These are phyloP conservation scores for Geotrichum ghanense DNA, from an alignment of 805 yeast genomes.

Conservation along the genomic window DNA sequence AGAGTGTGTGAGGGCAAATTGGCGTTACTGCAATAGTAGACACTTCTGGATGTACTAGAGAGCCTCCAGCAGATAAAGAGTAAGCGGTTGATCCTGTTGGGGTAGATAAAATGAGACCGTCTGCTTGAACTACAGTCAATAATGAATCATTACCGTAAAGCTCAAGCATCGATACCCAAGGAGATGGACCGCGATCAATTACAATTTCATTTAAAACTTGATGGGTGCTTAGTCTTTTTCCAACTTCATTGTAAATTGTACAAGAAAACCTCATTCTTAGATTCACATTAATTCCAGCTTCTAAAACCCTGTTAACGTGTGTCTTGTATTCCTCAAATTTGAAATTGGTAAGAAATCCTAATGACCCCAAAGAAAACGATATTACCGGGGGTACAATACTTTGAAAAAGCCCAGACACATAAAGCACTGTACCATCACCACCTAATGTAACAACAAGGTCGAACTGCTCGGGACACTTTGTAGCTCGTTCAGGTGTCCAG, in stretches of 20 bases:
- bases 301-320: slow-evolving; percentile 45
- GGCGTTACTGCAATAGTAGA: slow-evolving; percentile 91
- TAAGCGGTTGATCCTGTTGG: slow-evolving; percentile 97
- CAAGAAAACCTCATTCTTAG: slow-evolving; percentile 84
- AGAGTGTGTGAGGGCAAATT: slow-evolving; percentile 89
- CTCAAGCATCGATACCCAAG: slow-evolving; percentile 82
- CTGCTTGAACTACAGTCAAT: slow-evolving; percentile 86
- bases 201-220: slow-evolving; percentile 86
- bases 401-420: slow-evolving; percentile 76
- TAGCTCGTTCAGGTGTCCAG: slow-evolving; percentile 56
- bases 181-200: slow-evolving; percentile 88
- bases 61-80: slow-evolving; percentile 90
- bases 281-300: slow-evolving; percentile 63
- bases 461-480: slow-evolving; percentile 31
- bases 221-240: slow-evolving; percentile 28
- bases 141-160: slow-evolving; percentile 78
- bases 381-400: slow-evolving; percentile 80
- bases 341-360: slow-evolving; percentile 85
- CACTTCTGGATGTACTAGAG: slow-evolving; percentile 88
- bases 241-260: slow-evolving; percentile 42
- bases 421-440: slow-evolving; percentile 90
- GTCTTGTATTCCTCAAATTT: slow-evolving; percentile 61
- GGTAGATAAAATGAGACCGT: slow-evolving; percentile 83
- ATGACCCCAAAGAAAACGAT: slow-evolving; percentile 76
- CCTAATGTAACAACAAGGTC: slow-evolving; percentile 84